Conservation (phyloP, 192 early-diverging fungal genomes). For the Funneliformis geosporum region DNA sequence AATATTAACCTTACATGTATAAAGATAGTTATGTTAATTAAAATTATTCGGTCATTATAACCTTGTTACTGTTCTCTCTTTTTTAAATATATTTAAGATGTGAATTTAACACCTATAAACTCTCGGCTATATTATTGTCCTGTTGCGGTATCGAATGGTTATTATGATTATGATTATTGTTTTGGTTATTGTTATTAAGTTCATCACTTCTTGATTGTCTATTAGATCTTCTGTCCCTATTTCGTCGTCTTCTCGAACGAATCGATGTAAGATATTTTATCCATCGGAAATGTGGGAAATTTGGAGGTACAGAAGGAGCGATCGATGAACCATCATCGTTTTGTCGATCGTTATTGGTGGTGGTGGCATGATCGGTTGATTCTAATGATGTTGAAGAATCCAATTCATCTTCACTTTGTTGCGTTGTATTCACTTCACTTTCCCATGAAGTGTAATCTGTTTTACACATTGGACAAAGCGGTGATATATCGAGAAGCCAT, state of each 20-base stretch:
- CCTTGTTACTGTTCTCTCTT: too few species aligned
- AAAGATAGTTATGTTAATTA: too few species aligned
- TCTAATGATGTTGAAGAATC: neutral
- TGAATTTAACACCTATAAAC: neutral
- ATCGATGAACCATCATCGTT: neutral
- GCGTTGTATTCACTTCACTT: neutral
- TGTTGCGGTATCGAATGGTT: neutral
- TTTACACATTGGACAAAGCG: constrained; percentile 35
- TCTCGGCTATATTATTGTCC: neutral
- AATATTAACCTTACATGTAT: too few species aligned
- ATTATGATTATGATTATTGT: neutral
- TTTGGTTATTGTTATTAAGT: neutral
- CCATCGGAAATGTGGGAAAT: constrained; percentile 30
- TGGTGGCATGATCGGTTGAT: neutral
- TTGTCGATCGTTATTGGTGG: neutral
- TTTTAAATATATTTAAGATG: too few species aligned
- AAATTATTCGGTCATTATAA: too few species aligned
- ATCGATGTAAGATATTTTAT: constrained; percentile 28
- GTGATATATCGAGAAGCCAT: constrained; percentile 28
- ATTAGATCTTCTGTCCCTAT: neutral
- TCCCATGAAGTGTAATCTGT: constrained; percentile 29
- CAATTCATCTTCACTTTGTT: neutral
- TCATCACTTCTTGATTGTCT: neutral
- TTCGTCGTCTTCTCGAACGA: neutral
- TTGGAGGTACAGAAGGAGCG: neutral